Evolutionary conservation across 805 yeast species (phyloP).

Genomic region (Candida nonsorbophila): DNA sequence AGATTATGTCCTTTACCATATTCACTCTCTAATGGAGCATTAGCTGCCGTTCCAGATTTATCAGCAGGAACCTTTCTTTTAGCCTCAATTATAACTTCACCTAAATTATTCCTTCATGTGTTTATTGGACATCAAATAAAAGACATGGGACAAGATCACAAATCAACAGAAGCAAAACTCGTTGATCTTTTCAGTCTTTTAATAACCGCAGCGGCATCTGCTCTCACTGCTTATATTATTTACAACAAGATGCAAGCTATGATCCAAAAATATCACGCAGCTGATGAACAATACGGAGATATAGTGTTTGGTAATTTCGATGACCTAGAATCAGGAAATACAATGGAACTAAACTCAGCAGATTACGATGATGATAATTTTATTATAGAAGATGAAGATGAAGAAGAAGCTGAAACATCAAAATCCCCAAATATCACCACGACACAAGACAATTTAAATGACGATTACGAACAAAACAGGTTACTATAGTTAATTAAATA

Average conservation of each 20-base stretch:
- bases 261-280: conserved; percentile 21
- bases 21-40: conserved; percentile 86
- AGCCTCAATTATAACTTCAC: conserved; percentile 74
- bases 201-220: conserved; percentile 50
- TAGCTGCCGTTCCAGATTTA: conserved; percentile 81
- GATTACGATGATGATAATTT: conserved; percentile 38
- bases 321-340: conserved; percentile 19
- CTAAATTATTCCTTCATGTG: conserved; percentile 70
- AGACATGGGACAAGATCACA: conserved; percentile 54
- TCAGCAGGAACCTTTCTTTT: conserved; percentile 54
- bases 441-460: neutral
- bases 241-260: conserved; percentile 49
- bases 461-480: no score
- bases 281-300: conserved; percentile 18
- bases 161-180: conserved; percentile 45
- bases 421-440: neutral
- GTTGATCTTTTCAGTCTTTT: conserved; percentile 59
- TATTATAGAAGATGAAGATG: conserved; percentile 33
- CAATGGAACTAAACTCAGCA: conserved; percentile 30
- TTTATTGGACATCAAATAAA: conserved; percentile 76
- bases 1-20: conserved; percentile 91
- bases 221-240: conserved; percentile 59
- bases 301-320: conserved; percentile 38
- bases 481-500: no score
- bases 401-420: conserved; percentile 10